A percentile compares a stretch with the other conserved stretches of the same genome.
Evolutionary conservation across 306 rosid species (phyloP).

Genomic region (Purshia tridentata): DNA sequence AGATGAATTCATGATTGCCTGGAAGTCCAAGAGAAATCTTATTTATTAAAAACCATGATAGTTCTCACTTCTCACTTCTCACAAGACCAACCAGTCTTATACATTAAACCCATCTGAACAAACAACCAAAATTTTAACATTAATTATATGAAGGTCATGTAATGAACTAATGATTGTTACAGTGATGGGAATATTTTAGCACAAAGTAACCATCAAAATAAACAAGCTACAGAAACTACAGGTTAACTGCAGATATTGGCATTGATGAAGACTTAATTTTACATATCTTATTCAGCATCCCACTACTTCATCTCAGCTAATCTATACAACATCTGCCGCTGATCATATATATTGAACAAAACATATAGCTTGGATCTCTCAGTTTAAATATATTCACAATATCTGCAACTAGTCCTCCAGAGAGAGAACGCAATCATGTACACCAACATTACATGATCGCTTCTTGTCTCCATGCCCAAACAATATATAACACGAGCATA

Average conservation of each 20-base stretch:
- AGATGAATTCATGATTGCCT: not conserved
- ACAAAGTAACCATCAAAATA: not conserved
- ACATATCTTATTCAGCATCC: conserved; percentile 22
- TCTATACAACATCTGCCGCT: conserved; percentile 25
- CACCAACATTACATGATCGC: conserved; percentile 3
- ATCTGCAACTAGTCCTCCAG: conserved; percentile 13
- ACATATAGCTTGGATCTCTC: not conserved
- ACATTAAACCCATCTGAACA: not conserved
- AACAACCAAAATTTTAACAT: not conserved
- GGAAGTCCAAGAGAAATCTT: not conserved
- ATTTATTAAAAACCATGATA: not conserved
- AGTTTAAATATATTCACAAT: conserved; percentile 4
- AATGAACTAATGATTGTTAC: not conserved
- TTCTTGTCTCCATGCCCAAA: conserved; percentile 25
- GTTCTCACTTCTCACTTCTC: not conserved
- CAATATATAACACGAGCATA: conserved; percentile 19
- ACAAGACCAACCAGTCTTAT: not conserved
- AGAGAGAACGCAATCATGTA: conserved; percentile 13
- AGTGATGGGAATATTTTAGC: not conserved
- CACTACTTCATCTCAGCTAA: conserved; percentile 21
- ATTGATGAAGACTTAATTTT: conserved; percentile 15
- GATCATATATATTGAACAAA: not conserved
- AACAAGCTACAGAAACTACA: conserved; percentile 1
- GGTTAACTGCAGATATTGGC: not conserved
- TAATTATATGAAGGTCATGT: not conserved